Evolutionary conservation across 2,329 filamentous ascomycete genomes (phyloP).

Genomic region (Calcarisporium arbuscula): DNA sequence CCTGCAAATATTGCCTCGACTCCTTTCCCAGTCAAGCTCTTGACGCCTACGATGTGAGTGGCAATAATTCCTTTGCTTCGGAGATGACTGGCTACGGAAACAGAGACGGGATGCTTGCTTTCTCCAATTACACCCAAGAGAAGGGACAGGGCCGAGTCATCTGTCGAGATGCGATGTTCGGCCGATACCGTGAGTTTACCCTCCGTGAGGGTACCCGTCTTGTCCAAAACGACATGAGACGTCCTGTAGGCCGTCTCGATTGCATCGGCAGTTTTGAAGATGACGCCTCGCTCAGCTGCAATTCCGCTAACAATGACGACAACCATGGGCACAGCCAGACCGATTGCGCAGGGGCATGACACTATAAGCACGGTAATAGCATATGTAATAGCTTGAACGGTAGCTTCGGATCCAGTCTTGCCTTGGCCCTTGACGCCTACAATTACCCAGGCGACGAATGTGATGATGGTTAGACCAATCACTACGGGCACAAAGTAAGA

Average conservation of each 20-base stretch:
- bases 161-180: conserved; percentile 4
- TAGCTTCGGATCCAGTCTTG: conserved; percentile 40
- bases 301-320: conserved; percentile 64
- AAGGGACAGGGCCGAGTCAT: conserved; percentile 9
- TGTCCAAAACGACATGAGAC: conserved; percentile 69
- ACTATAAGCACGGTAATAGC: conserved; percentile 67
- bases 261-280: conserved; percentile 61
- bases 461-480: conserved; percentile 47
- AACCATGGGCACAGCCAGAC: conserved; percentile 71
- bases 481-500: conserved; percentile 64
- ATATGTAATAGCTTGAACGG: conserved; percentile 60
- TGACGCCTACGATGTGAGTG: conserved; percentile 21
- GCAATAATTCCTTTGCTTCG: conserved; percentile 11
- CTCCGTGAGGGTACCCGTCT: conserved; percentile 69
- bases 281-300: conserved; percentile 56
- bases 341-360: conserved; percentile 74
- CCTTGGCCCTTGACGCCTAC: conserved; percentile 40
- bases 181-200: conserved; percentile 42
- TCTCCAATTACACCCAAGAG: conserved; percentile 28
- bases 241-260: conserved; percentile 57
- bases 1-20: conserved; percentile 29
- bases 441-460: conserved; percentile 61
- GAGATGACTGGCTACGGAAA: conserved; percentile 38
- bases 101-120: conserved; percentile 47
- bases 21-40: conserved; percentile 39